Evolutionary conservation across 441 rosid genomes (phyloP).

Genomic region (Lepidium campestre): DNA sequence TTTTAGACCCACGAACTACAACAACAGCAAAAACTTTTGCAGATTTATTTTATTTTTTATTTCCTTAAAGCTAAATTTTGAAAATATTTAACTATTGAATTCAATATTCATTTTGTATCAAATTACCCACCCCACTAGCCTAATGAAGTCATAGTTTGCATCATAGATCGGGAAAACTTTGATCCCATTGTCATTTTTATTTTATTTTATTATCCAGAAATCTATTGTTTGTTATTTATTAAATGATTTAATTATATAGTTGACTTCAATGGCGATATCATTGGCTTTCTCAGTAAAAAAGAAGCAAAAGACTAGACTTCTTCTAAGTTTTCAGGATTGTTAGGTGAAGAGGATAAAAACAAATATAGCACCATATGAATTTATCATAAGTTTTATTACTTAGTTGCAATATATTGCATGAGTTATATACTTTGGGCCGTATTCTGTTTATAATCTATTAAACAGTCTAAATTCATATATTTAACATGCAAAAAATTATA

Average conservation of each 20-base stretch:
- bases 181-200: slow-evolving; percentile 12
- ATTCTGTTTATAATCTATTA: too few relatives aligned
- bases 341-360: slow-evolving; percentile 14
- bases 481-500: too few relatives aligned
- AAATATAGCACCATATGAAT: too few relatives aligned
- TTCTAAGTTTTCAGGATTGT: neutral
- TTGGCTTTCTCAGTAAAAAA: slow-evolving; percentile 11
- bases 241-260: neutral
- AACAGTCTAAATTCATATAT: too few relatives aligned
- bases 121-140: slow-evolving; percentile 28
- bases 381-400: too few relatives aligned
- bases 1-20: neutral
- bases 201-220: neutral
- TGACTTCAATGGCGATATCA: slow-evolving; percentile 16
- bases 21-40: too few relatives aligned
- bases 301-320: neutral
- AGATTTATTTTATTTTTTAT: too few relatives aligned
- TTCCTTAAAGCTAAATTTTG: neutral
- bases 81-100: neutral
- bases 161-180: slow-evolving; percentile 17
- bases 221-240: neutral
- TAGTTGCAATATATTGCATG: too few relatives aligned
- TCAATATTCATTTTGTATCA: neutral
- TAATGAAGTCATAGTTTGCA: slow-evolving; percentile 26
- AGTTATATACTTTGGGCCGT: neutral